A percentile compares a stretch with the other conserved stretches of the same genome.
Evolutionary conservation across 768 basidiomycete species (phyloP).

Genomic region (Lentinula sp.): DNA sequence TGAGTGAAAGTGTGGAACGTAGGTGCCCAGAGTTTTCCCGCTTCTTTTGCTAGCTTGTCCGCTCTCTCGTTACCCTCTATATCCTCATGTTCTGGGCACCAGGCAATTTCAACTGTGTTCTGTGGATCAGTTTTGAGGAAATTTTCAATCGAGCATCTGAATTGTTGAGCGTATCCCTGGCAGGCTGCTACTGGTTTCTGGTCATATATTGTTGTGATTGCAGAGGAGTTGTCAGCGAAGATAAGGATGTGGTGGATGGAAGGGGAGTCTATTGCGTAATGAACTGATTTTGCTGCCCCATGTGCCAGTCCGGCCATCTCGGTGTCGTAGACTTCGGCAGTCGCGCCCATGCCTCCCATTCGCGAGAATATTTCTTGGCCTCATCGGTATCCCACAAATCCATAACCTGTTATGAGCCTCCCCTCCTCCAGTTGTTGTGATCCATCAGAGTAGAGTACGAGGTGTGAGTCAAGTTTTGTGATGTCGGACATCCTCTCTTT

Average conservation of each 20-base stretch:
- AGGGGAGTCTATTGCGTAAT: conserved; percentile 4
- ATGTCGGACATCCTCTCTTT: no score
- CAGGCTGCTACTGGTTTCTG: conserved; percentile 12
- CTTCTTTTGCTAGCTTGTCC: conserved; percentile 5
- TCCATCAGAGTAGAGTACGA: no score
- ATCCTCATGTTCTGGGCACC: conserved; percentile 7
- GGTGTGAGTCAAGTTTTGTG: no score
- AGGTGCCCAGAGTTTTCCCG: no score
- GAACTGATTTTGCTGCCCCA: conserved; percentile 7
- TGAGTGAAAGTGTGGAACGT: no score
- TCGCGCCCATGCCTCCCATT: no score
- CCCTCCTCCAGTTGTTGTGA: no score
- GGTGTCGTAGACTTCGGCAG: no score
- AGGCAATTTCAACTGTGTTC: conserved; percentile 2
- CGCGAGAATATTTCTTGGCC: no score
- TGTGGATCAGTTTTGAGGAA: not conserved
- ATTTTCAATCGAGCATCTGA: not conserved
- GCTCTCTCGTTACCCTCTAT: conserved; percentile 7
- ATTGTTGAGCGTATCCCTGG: conserved; percentile 1
- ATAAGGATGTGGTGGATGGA: conserved; percentile 15
- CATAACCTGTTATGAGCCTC: no score
- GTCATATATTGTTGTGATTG: conserved; percentile 13
- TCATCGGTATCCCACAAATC: no score
- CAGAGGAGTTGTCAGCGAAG: conserved; percentile 19
- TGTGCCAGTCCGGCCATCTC: conserved; percentile 18